Base-by-base conservation (phyloP, 495 filamentous ascomycete species). In the Hyaloscypha variabilis region DNA sequence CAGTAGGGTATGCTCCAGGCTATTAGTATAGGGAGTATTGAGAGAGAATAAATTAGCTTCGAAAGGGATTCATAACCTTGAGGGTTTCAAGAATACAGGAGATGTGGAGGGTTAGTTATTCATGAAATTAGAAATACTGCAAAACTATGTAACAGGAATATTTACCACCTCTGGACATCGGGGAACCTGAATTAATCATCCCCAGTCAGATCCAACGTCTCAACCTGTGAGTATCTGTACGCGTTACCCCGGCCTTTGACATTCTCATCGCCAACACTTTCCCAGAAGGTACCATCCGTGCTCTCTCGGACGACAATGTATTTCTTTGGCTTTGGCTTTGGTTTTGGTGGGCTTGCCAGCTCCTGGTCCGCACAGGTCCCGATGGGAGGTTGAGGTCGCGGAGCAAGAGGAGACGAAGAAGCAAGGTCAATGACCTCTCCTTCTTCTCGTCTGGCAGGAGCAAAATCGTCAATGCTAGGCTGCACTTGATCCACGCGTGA, bases 151-250 rank as follows among this genome's bases (percentile, higher is more conserved):
- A 46, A 46, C 17, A 19, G 19, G 13, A 17, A 46, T 46, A 17
- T 46, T 17, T 17, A 46, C 14, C 14, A 46, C 6, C 4, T 46
- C 39, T 46, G 39, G 17, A 46, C 39, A 46, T 4, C 19, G 39
- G 19, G 19, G 39, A 46, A 14, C 39, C 19, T 17, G 4, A 58
- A 21, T 59, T 34, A 59, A 24, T 29, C 14, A 25, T 62, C 64
- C 57, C 46, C 60, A 50, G 55, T 68, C 51, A 73, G 59, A 67
- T 73, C 71, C 21, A 73, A 26, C 23, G 69, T 28, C 34, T 70
- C 67, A 46, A 73, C 60, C 55, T 67, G 46, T 42, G 53, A 65
- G 39, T 50, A 25, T 36, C 69, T 65, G 62, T 64, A 71, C 14
- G 53, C 64, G 31, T 56, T 60, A 25, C 54, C 46, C 49, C 60